phyloP scores from a whole-genome alignment of 768 basidiomycete species.

The Coprinopsis cinerea region DNA sequence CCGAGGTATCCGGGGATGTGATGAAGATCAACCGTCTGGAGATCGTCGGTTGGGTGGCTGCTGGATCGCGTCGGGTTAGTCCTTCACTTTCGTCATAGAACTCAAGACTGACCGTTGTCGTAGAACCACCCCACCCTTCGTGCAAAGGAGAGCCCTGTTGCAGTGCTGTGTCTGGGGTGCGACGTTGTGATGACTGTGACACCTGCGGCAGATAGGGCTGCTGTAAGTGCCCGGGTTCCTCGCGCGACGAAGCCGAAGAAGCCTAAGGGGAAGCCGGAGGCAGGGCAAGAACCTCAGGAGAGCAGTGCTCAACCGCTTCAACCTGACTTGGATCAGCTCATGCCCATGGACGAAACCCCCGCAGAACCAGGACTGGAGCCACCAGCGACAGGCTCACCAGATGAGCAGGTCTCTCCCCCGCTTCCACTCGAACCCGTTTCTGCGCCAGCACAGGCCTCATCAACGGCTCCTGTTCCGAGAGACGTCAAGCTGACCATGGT shows the following conservation, averaged over 20 bases:
- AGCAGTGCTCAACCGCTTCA: constrained; percentile 2
- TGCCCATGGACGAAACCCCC: constrained; percentile 12
- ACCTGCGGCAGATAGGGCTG: constrained; percentile 13
- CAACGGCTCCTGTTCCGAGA: background rate
- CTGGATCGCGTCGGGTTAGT: constrained; percentile 32
- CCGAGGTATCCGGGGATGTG: constrained; percentile 20
- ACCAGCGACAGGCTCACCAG: constrained; percentile 1
- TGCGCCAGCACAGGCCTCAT: background rate
- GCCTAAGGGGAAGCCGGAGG: background rate
- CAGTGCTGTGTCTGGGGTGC: constrained; percentile 33
- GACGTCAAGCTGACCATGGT: constrained; percentile 30
- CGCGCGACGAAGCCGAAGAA: background rate
- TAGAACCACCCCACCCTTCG: constrained; percentile 21
- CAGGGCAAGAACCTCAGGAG: background rate
- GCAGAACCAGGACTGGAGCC: constrained; percentile 1
- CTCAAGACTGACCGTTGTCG: background rate
- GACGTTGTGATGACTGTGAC: constrained; percentile 28
- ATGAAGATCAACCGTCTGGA: constrained; percentile 29
- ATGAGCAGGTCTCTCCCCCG: background rate
- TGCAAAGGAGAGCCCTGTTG: constrained; percentile 22
- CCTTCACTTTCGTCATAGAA: background rate
- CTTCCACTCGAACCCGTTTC: background rate
- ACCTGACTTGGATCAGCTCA: constrained; percentile 10
- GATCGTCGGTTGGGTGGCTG: constrained; percentile 36
- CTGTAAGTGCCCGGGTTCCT: background rate